phyloP scores from a whole-genome alignment of 257 asterid genomes.

The Gardenia jasminoides region DNA sequence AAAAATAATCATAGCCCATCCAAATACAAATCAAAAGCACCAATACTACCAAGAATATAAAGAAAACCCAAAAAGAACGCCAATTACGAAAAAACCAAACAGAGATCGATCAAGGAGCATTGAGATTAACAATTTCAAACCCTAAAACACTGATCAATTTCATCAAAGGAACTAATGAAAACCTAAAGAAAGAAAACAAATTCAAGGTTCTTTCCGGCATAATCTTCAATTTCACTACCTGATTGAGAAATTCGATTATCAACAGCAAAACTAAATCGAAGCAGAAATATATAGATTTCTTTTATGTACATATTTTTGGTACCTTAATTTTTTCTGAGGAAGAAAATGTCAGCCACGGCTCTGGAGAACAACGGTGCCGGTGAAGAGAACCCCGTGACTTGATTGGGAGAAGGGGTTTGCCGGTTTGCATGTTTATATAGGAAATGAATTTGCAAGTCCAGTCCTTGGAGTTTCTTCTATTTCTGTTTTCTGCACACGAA shows the following conservation, averaged over 20 bases:
- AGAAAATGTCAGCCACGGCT: neutral
- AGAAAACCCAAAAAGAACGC: neutral
- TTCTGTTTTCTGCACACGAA: neutral
- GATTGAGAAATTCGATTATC: neutral
- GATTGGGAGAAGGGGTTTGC: neutral
- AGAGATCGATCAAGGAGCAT: neutral
- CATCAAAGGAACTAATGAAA: neutral
- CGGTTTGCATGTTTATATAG: conserved; percentile 10
- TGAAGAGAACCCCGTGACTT: neutral
- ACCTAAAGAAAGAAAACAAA: neutral
- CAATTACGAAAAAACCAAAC: neutral
- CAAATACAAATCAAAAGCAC: neutral
- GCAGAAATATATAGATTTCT: neutral
- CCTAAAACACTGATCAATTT: neutral
- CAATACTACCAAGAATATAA: neutral
- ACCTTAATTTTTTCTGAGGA: neutral
- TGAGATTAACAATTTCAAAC: neutral
- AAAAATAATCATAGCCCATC: neutral
- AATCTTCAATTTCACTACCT: conserved; percentile 5
- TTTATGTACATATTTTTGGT: neutral
- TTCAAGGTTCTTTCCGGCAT: neutral
- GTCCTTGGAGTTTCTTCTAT: conserved; percentile 11
- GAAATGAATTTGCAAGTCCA: neutral
- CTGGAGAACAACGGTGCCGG: neutral
- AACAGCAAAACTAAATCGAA: conserved; percentile 7